These are phyloP conservation scores for Hypoxylon sp. DNA, from an alignment of 2,329 filamentous ascomycete genomes.

Conservation along the genomic window DNA sequence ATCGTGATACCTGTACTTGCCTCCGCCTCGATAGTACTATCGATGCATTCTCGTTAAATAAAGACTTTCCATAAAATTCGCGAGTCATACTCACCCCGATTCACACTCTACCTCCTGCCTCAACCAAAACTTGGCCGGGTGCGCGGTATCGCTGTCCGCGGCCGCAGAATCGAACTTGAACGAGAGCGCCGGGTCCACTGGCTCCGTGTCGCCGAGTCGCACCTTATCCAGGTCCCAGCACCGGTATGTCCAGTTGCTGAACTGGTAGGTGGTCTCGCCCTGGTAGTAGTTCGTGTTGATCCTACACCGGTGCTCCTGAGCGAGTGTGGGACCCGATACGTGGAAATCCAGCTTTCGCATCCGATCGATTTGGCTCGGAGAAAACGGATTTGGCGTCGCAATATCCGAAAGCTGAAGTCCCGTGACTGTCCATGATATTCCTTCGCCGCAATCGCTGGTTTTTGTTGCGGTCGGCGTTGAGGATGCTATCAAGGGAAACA, in stretches of 20 bases:
- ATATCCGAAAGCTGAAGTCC: background rate
- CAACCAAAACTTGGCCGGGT: background rate
- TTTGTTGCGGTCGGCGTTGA: background rate
- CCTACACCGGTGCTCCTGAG: background rate
- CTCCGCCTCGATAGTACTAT: background rate
- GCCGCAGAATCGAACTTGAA: background rate
- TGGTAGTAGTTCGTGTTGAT: background rate
- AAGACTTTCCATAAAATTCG: background rate
- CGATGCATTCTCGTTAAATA: background rate
- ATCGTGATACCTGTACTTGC: background rate
- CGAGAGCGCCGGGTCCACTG: slow-evolving; percentile 1
- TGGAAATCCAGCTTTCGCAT: background rate
- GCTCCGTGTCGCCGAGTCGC: background rate
- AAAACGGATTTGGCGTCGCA: background rate
- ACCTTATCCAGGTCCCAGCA: background rate
- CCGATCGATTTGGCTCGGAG: background rate
- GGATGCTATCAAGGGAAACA: background rate
- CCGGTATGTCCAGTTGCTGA: background rate
- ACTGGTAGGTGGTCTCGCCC: background rate
- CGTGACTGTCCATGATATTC: background rate
- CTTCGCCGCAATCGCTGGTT: background rate
- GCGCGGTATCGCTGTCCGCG: slow-evolving; percentile 1
- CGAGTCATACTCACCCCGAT: background rate
- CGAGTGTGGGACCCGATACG: background rate
- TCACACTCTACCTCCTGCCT: background rate